Evolutionary conservation across 2,329 filamentous ascomycete genomes (phyloP).

Genomic region (Bipolaris oryzae): DNA sequence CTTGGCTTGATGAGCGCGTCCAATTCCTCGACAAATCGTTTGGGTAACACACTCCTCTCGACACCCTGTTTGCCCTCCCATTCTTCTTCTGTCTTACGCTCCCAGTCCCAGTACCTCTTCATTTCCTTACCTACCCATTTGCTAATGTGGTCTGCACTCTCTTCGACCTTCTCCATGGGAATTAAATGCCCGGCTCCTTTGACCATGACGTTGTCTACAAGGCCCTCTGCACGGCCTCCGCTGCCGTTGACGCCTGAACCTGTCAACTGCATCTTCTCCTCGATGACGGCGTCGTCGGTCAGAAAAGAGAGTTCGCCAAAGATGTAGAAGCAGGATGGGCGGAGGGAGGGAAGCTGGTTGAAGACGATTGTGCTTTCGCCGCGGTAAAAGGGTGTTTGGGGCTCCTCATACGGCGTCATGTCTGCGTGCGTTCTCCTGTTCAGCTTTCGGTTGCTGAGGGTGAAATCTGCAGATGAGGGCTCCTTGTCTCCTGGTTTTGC

Average conservation of each 20-base stretch:
- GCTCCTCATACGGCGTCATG: conserved; percentile 39
- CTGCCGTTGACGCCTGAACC: conserved; percentile 71
- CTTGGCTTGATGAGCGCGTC: conserved; percentile 22
- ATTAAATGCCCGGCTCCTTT: conserved; percentile 76
- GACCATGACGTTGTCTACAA: conserved; percentile 70
- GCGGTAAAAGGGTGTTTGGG: conserved; percentile 67
- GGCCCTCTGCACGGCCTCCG: conserved; percentile 66
- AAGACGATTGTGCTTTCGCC: conserved; percentile 66
- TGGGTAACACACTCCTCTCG: conserved; percentile 36
- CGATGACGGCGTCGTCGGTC: conserved; percentile 57
- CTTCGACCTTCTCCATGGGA: conserved; percentile 75
- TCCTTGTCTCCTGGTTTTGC: conserved; percentile 55
- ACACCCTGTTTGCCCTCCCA: conserved; percentile 40
- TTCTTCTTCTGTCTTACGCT: conserved; percentile 39
- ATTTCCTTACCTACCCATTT: conserved; percentile 50
- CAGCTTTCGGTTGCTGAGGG: conserved; percentile 35
- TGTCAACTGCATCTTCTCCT: conserved; percentile 67
- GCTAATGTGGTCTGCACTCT: conserved; percentile 64
- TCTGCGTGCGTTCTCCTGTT: conserved; percentile 54
- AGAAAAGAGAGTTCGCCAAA: conserved; percentile 62
- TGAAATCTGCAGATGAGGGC: conserved; percentile 39
- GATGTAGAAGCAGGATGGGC: conserved; percentile 71
- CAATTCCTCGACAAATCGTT: conserved; percentile 41
- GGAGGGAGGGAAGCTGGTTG: conserved; percentile 62
- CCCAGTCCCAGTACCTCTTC: conserved; percentile 45